Evolutionary conservation across 768 basidiomycete genomes (phyloP).

Genomic region (Amanita polypyramis): DNA sequence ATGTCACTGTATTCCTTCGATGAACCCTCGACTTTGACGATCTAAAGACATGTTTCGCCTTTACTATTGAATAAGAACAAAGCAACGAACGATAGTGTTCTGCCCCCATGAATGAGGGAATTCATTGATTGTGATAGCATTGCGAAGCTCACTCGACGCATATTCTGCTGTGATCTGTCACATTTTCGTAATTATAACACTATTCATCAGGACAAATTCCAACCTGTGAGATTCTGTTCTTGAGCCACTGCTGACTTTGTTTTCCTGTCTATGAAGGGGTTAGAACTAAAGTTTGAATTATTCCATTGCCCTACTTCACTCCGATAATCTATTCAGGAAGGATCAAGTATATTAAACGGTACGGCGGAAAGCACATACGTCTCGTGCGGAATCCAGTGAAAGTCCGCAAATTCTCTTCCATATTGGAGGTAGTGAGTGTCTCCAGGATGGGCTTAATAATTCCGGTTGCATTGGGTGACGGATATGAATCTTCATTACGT

Average conservation of each 20-base stretch:
- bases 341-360: background rate
- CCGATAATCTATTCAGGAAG: constrained; percentile 25
- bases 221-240: constrained; percentile 58
- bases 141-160: constrained; percentile 44
- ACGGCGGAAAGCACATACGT: constrained; percentile 32
- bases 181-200: constrained; percentile 4
- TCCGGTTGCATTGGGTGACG: constrained; percentile 49
- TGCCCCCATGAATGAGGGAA: constrained; percentile 82
- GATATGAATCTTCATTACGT: constrained; percentile 35
- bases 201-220: constrained; percentile 6
- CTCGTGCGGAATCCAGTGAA: constrained; percentile 60
- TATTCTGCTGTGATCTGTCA: constrained; percentile 52
- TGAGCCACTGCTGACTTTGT: constrained; percentile 71
- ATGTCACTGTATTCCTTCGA: constrained; percentile 48
- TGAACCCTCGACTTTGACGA: constrained; percentile 68
- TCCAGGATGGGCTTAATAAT: constrained; percentile 42
- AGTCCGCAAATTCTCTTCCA: constrained; percentile 41
- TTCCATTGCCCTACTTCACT: constrained; percentile 46
- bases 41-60: constrained; percentile 29
- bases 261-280: constrained; percentile 47
- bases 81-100: constrained; percentile 52
- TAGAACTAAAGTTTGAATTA: constrained; percentile 12
- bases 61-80: constrained; percentile 4
- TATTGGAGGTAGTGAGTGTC: constrained; percentile 49
- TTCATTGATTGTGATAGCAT: constrained; percentile 55